Evolutionary conservation across 495 filamentous ascomycete genomes (phyloP).

Genomic region (Podospora pseudoanserina): DNA sequence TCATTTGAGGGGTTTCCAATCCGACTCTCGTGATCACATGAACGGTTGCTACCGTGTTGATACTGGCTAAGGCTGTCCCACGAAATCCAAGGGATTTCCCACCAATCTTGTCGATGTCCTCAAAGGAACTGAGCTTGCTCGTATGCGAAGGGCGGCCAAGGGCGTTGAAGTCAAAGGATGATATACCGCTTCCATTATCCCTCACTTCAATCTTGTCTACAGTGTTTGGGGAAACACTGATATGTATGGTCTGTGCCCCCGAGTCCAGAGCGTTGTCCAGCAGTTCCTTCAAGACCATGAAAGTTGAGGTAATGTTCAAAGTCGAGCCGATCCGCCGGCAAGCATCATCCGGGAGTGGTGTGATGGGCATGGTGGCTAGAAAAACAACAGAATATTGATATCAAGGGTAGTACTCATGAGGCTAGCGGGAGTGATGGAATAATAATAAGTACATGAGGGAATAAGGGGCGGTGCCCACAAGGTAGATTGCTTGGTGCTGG

Average conservation of each 20-base stretch:
- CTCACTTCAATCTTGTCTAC: conserved; percentile 82
- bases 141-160: conserved; percentile 72
- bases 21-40: not conserved
- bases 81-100: not conserved
- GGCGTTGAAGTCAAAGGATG: conserved; percentile 60
- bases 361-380: not conserved
- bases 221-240: conserved; percentile 72
- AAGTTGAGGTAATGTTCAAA: not conserved
- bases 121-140: conserved; percentile 74
- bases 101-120: conserved; percentile 32
- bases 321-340: not conserved
- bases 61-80: not conserved
- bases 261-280: not conserved
- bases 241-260: conserved; percentile 48
- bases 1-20: not conserved
- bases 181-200: conserved; percentile 86
- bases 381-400: not conserved
- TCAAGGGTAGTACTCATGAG: no score
- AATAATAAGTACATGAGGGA: no score
- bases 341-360: not conserved
- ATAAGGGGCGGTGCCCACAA: no score
- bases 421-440: no score
- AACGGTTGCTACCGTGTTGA: not conserved
- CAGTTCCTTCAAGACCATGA: not conserved
- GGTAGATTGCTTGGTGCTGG: no score